Base-by-base conservation (phyloP, 2,329 filamentous ascomycete species). In the Bipolaris bicolor region DNA sequence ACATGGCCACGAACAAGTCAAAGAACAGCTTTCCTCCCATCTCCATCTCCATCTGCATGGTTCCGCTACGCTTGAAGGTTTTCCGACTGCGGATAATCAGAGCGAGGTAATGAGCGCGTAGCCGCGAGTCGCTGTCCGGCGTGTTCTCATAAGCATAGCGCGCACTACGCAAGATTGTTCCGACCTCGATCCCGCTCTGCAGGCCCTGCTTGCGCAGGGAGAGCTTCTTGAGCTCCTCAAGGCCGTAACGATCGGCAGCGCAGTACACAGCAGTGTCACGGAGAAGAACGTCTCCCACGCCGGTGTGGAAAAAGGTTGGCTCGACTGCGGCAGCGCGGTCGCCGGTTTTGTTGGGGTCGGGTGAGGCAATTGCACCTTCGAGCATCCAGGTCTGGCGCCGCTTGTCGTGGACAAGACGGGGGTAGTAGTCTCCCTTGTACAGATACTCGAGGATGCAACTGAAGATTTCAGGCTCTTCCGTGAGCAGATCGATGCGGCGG, bases 1-100 rank as follows among this genome's bases (percentile, higher is more conserved):
- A 96, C 89, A 97, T 91, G 73, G 93, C 93, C 76, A 97, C 93
- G 79, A 97, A 98, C 79, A 98, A 84, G 84, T 97, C 93, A 82
- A 98, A 98, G 85, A 95, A 97, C 81, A 97, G 85, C 84, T 93
- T 93, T 81, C 84, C 92, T 78, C 93, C 92, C 79, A 88, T 88
- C 83, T 97, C 91, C 93, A 98, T 97, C 83, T 97, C 93, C 82
- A 90, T 89, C 86, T 97, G 93, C 92, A 97, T 96, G 79, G 93
- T 97, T 80, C 93, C 93, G 83, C 92, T 97, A 81, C 90, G 88
- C 89, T 97, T 97, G 80, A 98, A 97, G 74, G 92, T 97, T 84
- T 92, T 92, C 79, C 94, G 91, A 85, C 91, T 94, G 83, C 93
- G 90, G 83, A 97, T 97, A 80, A 97, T 96, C 80, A 97, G 87